Evolutionary conservation across 2,329 filamentous ascomycete species (phyloP), one percentile per base, ranked within the genome.

Genomic region (Didymella arachidicola): DNA sequence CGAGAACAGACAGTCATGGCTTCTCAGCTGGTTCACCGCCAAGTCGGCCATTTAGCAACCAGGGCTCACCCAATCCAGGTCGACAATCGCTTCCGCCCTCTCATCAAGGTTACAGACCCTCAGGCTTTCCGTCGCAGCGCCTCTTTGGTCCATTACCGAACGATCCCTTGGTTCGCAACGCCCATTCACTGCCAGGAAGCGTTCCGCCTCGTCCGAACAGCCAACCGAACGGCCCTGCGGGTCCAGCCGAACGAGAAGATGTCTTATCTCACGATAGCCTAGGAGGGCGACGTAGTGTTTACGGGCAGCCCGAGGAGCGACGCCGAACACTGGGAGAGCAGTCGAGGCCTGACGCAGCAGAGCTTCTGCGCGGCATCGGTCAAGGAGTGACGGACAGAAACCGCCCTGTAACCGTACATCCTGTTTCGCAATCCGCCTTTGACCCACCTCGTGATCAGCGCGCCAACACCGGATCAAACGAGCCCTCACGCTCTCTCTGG

Each of bases 181-280:
- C 61, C 25, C 71, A 66, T n/a, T 72, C 70, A 41, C 41, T 62
- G 5, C 44, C 68, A n/a, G 60, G 60, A n/a, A 66, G 57, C 30
- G 47, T 74, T 7, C 77, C 77, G 7, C 75, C 77, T 19, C 71
- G 77, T 26, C 77, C 77, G 14, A 78, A 74, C 50, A 79, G 77
- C 54, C 77, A 79, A 53, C 77, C 77, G 2, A 72, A 61, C 27
- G 74, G 68, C 7, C 70, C 65, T 30, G 65, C 64, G 39, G 70
- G 66, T 26, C 60, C 66, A 32, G 57, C 57, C 3, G 71, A 70
- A 19, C 69, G 67, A 19, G 71, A 74, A 1, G 46, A 60, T 7
- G 65, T 62, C 49, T 42, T 63, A 5, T 26, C 48, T 7, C 74
- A 75, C 53, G 72, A 73, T 57, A 53, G 58, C 14, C 48, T 66